A percentile compares a stretch with the other conserved stretches of the same genome.
These are phyloP conservation scores for Dovyalis caffra DNA, from an alignment of 345 rosid species.

Conservation along the genomic window DNA sequence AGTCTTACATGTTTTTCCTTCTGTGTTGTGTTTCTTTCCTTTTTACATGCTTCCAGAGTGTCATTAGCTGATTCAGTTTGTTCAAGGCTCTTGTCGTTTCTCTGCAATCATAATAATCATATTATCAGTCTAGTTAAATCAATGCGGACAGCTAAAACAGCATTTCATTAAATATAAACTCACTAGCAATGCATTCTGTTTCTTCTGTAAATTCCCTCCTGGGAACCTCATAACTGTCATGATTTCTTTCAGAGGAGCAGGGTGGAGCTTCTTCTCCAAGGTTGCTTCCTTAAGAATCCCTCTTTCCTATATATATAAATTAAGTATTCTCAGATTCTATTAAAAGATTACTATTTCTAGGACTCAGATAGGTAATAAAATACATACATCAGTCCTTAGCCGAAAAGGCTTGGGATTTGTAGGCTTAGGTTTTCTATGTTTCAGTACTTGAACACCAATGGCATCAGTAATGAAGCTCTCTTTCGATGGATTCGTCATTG, in stretches of 20 bases:
- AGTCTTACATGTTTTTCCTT: conserved; percentile 31
- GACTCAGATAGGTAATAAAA: background rate
- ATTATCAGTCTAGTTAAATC: conserved; percentile 9
- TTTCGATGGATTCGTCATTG: conserved; percentile 35
- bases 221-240: conserved; percentile 18
- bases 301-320: conserved; percentile 51
- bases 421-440: conserved; percentile 63
- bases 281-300: conserved; percentile 73
- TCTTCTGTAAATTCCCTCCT: conserved; percentile 34
- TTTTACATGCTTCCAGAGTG: conserved; percentile 14
- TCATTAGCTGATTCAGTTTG: conserved; percentile 13
- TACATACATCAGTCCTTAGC: conserved; percentile 84
- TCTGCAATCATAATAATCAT: conserved; percentile 26
- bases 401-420: conserved; percentile 96
- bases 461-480: conserved; percentile 32
- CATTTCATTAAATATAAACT: conserved; percentile 21
- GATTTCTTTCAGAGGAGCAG: conserved; percentile 40
- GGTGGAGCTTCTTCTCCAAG: conserved; percentile 55
- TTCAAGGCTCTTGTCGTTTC: conserved; percentile 20
- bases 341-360: background rate
- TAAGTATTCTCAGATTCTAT: conserved; percentile 13
- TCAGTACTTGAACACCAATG: conserved; percentile 30
- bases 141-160: background rate
- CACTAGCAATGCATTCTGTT: conserved; percentile 37
- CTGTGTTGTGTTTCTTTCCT: conserved; percentile 7